Base-by-base conservation (phyloP, 352 stramenopile species). In the Phytophthora vignae region DNA sequence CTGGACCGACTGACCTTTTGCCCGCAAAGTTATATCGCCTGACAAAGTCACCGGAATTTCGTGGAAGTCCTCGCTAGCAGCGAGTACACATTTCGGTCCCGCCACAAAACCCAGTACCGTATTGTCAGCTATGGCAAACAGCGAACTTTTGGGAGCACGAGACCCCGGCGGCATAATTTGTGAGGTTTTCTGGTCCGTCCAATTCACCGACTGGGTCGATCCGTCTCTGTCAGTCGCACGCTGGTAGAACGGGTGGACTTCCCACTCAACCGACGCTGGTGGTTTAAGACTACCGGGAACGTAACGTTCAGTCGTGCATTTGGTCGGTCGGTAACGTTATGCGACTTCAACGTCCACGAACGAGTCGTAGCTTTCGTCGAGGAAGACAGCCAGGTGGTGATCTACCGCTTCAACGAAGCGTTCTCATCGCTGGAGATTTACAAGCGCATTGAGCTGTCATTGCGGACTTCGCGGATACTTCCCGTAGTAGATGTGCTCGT, bases 371-470 rank as follows among this genome's bases (percentile, higher is more conserved):
- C 65, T 1, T 78, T 81, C 22, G 74, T 72, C 3, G 64, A 75
- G 15, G 69, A 76, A 54, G 27, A 48, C 8, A 70, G 70, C 14
- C 48, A 62, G 15, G 65, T 76, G 33, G 19, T 60, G n/a, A 21
- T 81, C 0, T 81, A 81, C 27, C 65, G 74, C 2, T 81, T 78
- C 55, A 76, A 76, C 38, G 70, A 81, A 8, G 46, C 22, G 1
- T 76, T 74, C 38, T 61, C 36, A 7, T 66, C 61, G 8, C 55
- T 81, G 8, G 74, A 81, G 17, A 50, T 81, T 38, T 78, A 73
- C 58, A 76, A 76, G 33, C 57, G 57, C 11, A 19, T 78, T 8
- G 70, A 76, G 6, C 31, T 81, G 31, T 69, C 66, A 22, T 17
- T 81, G 10, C 53, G 62, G 29, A 78, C 61, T 6, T 76, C 70